Percentiles rank a stretch among this genome's conserved stretches.
Conservation (phyloP, 257 asterid genomes). For the Petrea volubilis region DNA sequence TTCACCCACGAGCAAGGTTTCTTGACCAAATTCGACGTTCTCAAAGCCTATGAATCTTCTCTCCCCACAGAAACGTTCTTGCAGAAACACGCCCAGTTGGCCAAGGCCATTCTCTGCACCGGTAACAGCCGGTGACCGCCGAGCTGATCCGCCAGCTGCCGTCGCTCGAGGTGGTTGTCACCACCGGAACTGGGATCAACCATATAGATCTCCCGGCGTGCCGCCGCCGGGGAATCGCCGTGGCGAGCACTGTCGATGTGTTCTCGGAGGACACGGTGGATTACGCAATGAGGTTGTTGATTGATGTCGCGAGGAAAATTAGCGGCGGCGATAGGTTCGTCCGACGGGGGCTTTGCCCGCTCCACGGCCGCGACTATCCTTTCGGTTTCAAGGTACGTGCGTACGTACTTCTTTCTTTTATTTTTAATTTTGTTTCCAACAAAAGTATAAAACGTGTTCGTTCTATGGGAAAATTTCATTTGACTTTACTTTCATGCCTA, state of each 20-base stretch:
- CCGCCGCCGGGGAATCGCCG: slow-evolving; percentile 19
- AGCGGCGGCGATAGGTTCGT: slow-evolving; percentile 25
- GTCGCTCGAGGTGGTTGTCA: slow-evolving; percentile 16
- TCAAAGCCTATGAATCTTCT: slow-evolving; percentile 30
- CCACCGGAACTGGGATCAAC: slow-evolving; percentile 25
- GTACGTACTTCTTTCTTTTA: too few species aligned
- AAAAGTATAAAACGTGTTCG: too few species aligned
- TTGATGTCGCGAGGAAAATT: slow-evolving; percentile 30
- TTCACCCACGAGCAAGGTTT: slow-evolving; percentile 27
- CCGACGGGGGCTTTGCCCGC: slow-evolving; percentile 25
- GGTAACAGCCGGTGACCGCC: slow-evolving; percentile 21
- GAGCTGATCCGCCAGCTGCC: slow-evolving; percentile 21
- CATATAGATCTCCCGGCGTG: slow-evolving; percentile 28
- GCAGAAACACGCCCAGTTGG: slow-evolving; percentile 19
- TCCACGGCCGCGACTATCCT: slow-evolving; percentile 8
- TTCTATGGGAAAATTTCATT: too few species aligned
- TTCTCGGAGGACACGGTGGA: slow-evolving; percentile 30
- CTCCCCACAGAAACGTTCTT: slow-evolving; percentile 18
- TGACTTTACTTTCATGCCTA: too few species aligned
- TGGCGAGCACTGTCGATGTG: slow-evolving; percentile 18
- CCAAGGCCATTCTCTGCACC: slow-evolving; percentile 23
- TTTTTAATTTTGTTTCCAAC: too few species aligned
- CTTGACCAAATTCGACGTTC: slow-evolving; percentile 17
- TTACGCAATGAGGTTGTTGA: slow-evolving; percentile 25
- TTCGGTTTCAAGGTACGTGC: slow-evolving; percentile 23